phyloP scores from a whole-genome alignment of 768 basidiomycete species.

The Auricularia auricula-judae region DNA sequence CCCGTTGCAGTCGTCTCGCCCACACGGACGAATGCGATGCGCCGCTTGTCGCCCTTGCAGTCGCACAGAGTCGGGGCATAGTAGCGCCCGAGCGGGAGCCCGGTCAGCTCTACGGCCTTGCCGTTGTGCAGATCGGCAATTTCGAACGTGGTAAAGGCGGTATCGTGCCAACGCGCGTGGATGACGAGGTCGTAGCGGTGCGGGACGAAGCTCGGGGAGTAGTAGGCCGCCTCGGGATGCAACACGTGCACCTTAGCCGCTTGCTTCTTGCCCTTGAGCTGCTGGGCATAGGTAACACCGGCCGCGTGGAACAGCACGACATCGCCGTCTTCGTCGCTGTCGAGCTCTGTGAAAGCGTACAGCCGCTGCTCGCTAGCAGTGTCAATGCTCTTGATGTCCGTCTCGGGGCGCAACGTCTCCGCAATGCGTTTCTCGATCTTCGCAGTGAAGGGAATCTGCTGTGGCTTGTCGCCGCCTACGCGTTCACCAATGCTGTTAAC shows the following conservation, averaged over 20 bases:
- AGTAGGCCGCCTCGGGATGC: constrained; percentile 40
- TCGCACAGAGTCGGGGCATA: constrained; percentile 44
- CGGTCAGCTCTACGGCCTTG: constrained; percentile 36
- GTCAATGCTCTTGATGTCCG: constrained; percentile 43
- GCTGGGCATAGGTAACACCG: constrained; percentile 44
- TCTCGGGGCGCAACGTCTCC: constrained; percentile 32
- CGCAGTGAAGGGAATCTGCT: constrained; percentile 45
- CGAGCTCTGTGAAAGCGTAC: constrained; percentile 50
- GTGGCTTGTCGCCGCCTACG: constrained; percentile 30
- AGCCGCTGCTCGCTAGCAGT: constrained; percentile 43
- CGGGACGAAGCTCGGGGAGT: constrained; percentile 52
- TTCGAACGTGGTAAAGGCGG: constrained; percentile 52
- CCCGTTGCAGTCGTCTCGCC: constrained; percentile 51
- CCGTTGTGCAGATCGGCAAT: constrained; percentile 40
- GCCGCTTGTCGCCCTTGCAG: constrained; percentile 20
- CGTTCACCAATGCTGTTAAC: constrained; percentile 43
- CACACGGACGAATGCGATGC: constrained; percentile 54
- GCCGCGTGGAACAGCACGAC: constrained; percentile 58
- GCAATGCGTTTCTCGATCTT: constrained; percentile 55
- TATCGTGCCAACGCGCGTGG: constrained; percentile 61
- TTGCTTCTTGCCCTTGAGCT: constrained; percentile 16
- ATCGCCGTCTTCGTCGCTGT: constrained; percentile 41
- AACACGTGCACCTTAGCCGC: constrained; percentile 31
- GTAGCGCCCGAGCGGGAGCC: constrained; percentile 56
- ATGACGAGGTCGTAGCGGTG: constrained; percentile 37